Evolutionary conservation across 2,329 filamentous ascomycete genomes (phyloP), one percentile per base, ranked within the genome.

Genomic region (Pestalotiopsis sp.): DNA sequence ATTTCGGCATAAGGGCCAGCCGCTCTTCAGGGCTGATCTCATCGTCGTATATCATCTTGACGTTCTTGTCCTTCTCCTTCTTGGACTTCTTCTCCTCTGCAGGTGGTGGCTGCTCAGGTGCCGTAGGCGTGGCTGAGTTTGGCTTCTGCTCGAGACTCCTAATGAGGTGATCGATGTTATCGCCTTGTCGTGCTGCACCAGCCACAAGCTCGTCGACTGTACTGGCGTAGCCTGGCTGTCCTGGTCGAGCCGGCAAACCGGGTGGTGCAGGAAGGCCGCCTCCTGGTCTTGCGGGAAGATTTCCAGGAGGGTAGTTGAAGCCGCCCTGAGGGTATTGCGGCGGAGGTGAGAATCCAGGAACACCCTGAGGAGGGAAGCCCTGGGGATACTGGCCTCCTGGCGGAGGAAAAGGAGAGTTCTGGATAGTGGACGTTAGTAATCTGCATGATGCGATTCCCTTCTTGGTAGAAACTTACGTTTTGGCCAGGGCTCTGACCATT

Each of bases 21-120:
- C 91, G 93, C 86, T 97, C 95, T 83, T 98, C 95, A 1, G 94
- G 93, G 75, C 93, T 96, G 76, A 90, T 83, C 69, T 92, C 91
- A 77, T 97, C 93, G 71, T 90, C 90, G 82, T 96, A 97, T 38
- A 97, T 85, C 87, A 97, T 91, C 78, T 89, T 87, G 68, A 85
- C 84, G 77, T 90, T 91, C 77, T 90, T 88, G 73, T 89, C 86
- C 71, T 91, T 92, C 70, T 89, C 86, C 79, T 92, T 92, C 85
- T 92, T 91, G 20, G 81, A 80, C 76, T 89, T 89, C 83, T 90
- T 92, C 78, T 92, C 90, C 67, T 83, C 84, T 41, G 82, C 81
- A 3, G 80, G 78, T 56, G 80, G 77, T 36, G 31, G 7, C 17
- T 77, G 75, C 69, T 62, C 66, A 38, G 36, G n/a, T 31, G 31